These are phyloP conservation scores for Phaeophleospora eucalypticola DNA, from an alignment of 2,329 filamentous ascomycete species.

Conservation along the genomic window DNA sequence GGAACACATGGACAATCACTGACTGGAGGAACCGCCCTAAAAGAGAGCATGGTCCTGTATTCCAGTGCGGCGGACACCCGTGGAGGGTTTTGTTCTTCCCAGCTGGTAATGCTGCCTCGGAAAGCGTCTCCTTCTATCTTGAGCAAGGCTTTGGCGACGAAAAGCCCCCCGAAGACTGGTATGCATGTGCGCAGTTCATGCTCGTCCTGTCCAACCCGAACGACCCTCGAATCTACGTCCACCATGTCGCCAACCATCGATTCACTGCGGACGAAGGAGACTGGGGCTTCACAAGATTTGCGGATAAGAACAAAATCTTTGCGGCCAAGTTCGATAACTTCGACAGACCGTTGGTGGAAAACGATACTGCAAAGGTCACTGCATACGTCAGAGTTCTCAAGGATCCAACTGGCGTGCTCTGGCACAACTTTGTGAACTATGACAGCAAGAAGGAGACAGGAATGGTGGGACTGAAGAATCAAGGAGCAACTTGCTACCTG, in stretches of 20 bases:
- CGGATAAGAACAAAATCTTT: constrained; percentile 82
- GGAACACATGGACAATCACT: constrained; percentile 82
- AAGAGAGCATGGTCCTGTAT: constrained; percentile 83
- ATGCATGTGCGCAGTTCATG: constrained; percentile 92
- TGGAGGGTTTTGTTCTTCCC: constrained; percentile 97
- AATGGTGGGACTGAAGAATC: constrained; percentile 93
- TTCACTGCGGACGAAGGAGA: constrained; percentile 96
- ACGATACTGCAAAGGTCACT: constrained; percentile 73
- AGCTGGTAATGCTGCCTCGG: constrained; percentile 80
- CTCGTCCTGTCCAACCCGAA: constrained; percentile 92
- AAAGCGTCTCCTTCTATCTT: constrained; percentile 90
- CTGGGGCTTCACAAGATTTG: constrained; percentile 97
- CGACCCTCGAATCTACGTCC: constrained; percentile 75
- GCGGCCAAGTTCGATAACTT: constrained; percentile 68
- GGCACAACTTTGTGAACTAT: constrained; percentile 91
- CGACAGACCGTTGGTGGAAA: constrained; percentile 69
- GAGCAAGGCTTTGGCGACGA: constrained; percentile 81
- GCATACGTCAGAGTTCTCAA: constrained; percentile 79
- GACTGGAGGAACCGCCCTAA: constrained; percentile 72
- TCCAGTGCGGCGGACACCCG: constrained; percentile 79
- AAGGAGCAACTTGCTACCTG: constrained; percentile 67
- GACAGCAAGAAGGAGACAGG: constrained; percentile 99
- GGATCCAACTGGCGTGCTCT: constrained; percentile 82
- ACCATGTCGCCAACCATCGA: constrained; percentile 82
- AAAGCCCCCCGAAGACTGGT: constrained; percentile 84